These are phyloP conservation scores for Entomortierella chlamydospora DNA, from an alignment of 192 early-diverging fungal genomes.

Conservation along the genomic window DNA sequence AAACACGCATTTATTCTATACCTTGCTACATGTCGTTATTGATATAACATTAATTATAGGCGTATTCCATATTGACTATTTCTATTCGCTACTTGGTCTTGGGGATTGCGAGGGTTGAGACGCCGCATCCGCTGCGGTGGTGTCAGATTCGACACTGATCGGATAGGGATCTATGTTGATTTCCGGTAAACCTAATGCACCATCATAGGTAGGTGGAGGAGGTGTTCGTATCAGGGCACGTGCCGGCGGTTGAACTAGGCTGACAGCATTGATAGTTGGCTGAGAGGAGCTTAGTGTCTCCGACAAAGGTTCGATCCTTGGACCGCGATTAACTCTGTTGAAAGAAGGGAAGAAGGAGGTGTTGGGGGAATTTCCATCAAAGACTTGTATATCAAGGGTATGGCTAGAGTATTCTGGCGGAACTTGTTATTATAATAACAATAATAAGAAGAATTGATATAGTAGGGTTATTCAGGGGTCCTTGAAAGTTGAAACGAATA, in stretches of 20 bases:
- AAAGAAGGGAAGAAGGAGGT: background rate
- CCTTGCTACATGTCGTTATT: no score
- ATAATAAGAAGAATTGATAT: background rate
- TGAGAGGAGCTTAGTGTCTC: background rate
- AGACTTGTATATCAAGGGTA: background rate
- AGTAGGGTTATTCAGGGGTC: background rate
- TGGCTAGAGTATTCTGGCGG: slow-evolving; percentile 14
- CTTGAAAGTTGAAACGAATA: background rate
- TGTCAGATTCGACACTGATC: background rate
- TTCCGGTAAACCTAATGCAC: background rate
- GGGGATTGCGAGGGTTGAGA: background rate
- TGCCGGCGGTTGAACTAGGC: background rate
- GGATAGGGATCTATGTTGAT: background rate
- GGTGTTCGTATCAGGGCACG: background rate
- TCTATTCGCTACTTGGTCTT: background rate
- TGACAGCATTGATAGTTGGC: background rate
- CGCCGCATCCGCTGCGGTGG: background rate
- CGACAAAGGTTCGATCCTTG: background rate
- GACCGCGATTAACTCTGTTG: background rate
- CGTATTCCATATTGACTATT: no score
- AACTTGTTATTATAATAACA: background rate
- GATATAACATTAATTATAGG: no score
- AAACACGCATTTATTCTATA: no score
- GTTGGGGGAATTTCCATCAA: background rate
- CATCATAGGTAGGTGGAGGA: slow-evolving; percentile 8